Evolutionary conservation across 805 yeast species (phyloP).

Genomic region (Trichomonascus vanleenenianus): DNA sequence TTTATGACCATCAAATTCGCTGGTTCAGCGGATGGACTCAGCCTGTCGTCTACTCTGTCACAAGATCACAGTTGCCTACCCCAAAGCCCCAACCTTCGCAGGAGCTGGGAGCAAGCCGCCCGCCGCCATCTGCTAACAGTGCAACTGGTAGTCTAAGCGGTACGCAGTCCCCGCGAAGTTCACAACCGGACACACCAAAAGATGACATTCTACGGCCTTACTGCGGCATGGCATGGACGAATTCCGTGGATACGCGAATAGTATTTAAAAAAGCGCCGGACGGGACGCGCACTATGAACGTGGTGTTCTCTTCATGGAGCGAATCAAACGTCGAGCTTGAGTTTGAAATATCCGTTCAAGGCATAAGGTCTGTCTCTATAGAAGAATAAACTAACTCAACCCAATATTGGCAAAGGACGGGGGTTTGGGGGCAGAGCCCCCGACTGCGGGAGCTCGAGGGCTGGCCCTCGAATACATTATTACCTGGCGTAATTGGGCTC

Average conservation of each 20-base stretch:
- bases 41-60: neutral
- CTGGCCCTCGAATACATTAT: no score
- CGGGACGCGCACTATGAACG: constrained; percentile 29
- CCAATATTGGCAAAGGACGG: no score
- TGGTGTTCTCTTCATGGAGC: constrained; percentile 36
- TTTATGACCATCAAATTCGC: constrained; percentile 59
- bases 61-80: no score
- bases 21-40: constrained; percentile 64
- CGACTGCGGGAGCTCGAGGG: no score
- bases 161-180: neutral
- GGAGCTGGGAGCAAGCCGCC: neutral
- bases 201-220: neutral
- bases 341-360: no score
- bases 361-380: neutral
- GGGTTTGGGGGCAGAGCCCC: no score
- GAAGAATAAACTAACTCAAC: neutral
- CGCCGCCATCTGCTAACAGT: neutral
- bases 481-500: no score
- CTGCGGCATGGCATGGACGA: constrained; percentile 42
- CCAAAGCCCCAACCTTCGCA: neutral
- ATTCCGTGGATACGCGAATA: constrained; percentile 42
- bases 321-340: constrained; percentile 1
- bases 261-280: constrained; percentile 19
- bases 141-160: neutral
- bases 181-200: no score